Conservation (phyloP, 108 stramenopile species). For the Skeletonema menzelii region DNA sequence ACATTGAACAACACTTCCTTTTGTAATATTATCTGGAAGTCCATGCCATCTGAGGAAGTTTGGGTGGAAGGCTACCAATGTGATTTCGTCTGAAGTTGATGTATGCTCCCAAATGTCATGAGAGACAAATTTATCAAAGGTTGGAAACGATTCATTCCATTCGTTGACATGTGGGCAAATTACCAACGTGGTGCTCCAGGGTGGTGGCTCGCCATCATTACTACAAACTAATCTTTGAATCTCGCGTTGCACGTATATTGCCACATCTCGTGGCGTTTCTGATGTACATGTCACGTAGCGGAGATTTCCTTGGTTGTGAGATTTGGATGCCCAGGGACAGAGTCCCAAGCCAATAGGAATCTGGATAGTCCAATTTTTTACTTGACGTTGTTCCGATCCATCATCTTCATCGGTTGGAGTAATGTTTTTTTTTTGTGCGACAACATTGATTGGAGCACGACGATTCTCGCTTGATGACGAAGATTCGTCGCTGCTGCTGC, state of each 20-base stretch:
- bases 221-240: slow-evolving; percentile 1
- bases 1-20: slow-evolving; percentile 27
- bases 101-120: not conserved
- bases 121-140: slow-evolving; percentile 43
- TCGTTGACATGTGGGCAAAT: slow-evolving; percentile 42
- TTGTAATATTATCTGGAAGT: slow-evolving; percentile 28
- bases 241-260: not conserved
- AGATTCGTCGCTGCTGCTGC: not conserved
- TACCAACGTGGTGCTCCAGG: slow-evolving; percentile 43
- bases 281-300: not conserved
- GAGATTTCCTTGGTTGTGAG: not conserved
- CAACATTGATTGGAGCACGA: not conserved
- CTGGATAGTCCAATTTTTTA: slow-evolving; percentile 4
- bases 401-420: not conserved
- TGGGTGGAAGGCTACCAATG: slow-evolving; percentile 56
- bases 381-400: not conserved
- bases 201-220: slow-evolving; percentile 12
- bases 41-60: slow-evolving; percentile 49
- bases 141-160: slow-evolving; percentile 39
- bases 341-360: slow-evolving; percentile 16
- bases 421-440: not conserved
- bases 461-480: not conserved
- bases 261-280: slow-evolving; percentile 1
- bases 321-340: slow-evolving; percentile 17
- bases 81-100: slow-evolving; percentile 21